Percentiles rank a stretch among this genome's conserved stretches.
Conservation (phyloP, 2,329 filamentous ascomycete genomes). For the Fusarium penzigii region DNA sequence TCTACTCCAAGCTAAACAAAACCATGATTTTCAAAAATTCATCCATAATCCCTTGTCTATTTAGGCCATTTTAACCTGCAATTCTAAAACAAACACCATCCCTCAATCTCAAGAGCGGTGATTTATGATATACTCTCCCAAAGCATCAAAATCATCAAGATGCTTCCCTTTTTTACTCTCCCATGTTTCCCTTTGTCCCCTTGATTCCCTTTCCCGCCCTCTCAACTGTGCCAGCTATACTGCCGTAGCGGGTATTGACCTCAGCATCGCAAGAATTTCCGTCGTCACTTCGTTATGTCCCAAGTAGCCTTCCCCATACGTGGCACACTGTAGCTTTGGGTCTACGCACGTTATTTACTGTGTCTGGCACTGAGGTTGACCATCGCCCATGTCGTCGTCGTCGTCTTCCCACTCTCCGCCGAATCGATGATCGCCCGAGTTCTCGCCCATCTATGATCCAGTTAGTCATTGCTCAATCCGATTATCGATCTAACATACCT, state of each 20-base stretch:
- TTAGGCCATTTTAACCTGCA: too few species aligned
- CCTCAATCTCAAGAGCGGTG: too few species aligned
- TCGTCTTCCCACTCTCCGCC: constrained; percentile 67
- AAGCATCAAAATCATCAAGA: too few species aligned
- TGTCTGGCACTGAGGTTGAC: constrained; percentile 69
- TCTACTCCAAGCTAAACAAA: too few species aligned
- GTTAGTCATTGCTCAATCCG: constrained; percentile 9
- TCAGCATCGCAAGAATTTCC: neutral
- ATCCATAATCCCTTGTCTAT: too few species aligned
- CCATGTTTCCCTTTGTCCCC: neutral
- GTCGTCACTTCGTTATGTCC: neutral
- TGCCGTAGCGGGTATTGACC: neutral
- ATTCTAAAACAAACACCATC: too few species aligned
- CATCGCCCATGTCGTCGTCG: constrained; percentile 69
- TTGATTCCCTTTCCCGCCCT: neutral
- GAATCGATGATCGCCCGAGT: constrained; percentile 66
- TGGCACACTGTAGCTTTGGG: neutral
- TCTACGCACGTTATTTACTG: constrained; percentile 52
- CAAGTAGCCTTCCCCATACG: neutral
- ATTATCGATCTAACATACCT: constrained; percentile 49
- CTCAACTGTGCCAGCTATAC: neutral
- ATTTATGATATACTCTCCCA: too few species aligned
- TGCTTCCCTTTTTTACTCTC: too few species aligned
- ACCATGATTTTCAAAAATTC: too few species aligned
- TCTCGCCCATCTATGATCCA: constrained; percentile 64